Conservation (phyloP, 495 filamentous ascomycete species). For the Stereocaulon alpinum region DNA sequence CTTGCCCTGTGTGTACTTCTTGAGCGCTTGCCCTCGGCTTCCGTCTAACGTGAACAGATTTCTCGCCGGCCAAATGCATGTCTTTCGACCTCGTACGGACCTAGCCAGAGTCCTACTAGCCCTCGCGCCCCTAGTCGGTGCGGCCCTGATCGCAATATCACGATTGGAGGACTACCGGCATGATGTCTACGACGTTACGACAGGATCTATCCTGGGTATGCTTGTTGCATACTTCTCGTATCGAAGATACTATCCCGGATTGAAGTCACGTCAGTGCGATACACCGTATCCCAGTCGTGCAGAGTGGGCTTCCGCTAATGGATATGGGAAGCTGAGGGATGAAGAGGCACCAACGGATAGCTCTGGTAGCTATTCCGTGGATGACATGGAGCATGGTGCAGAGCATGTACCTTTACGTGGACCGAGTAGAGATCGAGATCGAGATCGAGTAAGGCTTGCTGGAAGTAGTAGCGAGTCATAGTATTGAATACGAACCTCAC, state of each 20-base stretch:
- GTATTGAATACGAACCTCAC: not conserved
- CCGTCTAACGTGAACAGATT: conserved; percentile 39
- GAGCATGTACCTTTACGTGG: conserved; percentile 22
- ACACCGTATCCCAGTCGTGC: conserved; percentile 40
- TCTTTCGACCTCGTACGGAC: conserved; percentile 66
- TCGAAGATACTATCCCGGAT: conserved; percentile 52
- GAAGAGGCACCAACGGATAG: conserved; percentile 35
- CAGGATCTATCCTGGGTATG: conserved; percentile 64
- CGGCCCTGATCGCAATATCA: conserved; percentile 80
- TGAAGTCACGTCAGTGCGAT: conserved; percentile 42
- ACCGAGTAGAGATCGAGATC: conserved; percentile 18
- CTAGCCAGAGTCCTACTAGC: conserved; percentile 48
- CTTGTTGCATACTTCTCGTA: conserved; percentile 74
- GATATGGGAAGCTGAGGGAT: conserved; percentile 34
- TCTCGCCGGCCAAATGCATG: conserved; percentile 65
- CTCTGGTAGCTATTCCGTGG: conserved; percentile 3
- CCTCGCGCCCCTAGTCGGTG: conserved; percentile 62
- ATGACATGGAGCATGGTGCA: conserved; percentile 18
- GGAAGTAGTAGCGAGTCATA: conserved; percentile 2
- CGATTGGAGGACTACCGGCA: conserved; percentile 89
- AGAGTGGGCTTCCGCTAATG: conserved; percentile 28
- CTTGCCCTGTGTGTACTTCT: conserved; percentile 45
- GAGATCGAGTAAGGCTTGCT: conserved; percentile 9
- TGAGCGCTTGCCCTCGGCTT: not conserved
- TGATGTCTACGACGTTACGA: conserved; percentile 84